These are phyloP conservation scores for Monosporascus sp. DNA, from an alignment of 2,329 filamentous ascomycete species.

Conservation along the genomic window DNA sequence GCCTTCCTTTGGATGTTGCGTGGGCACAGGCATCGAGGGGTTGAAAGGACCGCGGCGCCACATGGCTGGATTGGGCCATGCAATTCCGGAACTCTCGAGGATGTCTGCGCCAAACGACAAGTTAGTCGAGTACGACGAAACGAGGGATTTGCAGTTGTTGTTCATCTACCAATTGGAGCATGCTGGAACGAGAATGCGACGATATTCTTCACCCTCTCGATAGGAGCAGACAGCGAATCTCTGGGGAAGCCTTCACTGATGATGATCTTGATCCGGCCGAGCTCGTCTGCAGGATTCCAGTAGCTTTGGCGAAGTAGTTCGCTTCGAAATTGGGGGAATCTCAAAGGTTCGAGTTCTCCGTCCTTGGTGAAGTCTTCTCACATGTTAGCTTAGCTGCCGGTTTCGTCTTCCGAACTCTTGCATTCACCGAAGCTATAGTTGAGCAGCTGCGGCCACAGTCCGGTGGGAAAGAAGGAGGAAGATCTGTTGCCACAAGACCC, in stretches of 20 bases:
- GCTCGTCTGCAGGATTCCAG: conserved; percentile 66
- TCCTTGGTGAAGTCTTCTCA: conserved; percentile 45
- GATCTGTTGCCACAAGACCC: conserved; percentile 36
- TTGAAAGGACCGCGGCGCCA: conserved; percentile 49
- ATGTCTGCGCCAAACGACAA: conserved; percentile 47
- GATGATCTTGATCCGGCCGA: conserved; percentile 71
- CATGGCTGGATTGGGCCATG: conserved; percentile 73
- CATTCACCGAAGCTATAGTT: conserved; percentile 36
- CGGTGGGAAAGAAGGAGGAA: conserved; percentile 46
- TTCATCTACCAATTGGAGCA: conserved; percentile 63
- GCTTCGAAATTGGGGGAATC: conserved; percentile 67
- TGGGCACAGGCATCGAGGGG: conserved; percentile 35
- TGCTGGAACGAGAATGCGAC: conserved; percentile 81
- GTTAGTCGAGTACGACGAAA: conserved; percentile 4
- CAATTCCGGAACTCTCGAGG: conserved; percentile 67
- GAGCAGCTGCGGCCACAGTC: conserved; percentile 46
- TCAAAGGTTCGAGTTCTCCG: conserved; percentile 56
- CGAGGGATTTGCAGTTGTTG: not conserved
- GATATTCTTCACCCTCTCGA: conserved; percentile 66
- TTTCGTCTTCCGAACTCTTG: too few relatives aligned
- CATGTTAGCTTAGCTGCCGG: conserved; percentile 15
- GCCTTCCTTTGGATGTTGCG: conserved; percentile 37
- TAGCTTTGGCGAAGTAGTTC: conserved; percentile 63
- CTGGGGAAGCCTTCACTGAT: conserved; percentile 68
- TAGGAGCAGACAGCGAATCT: conserved; percentile 44